A percentile compares a stretch with the other conserved stretches of the same genome.
Evolutionary conservation across 768 basidiomycete species (phyloP).

Genomic region (Calocera cornea): DNA sequence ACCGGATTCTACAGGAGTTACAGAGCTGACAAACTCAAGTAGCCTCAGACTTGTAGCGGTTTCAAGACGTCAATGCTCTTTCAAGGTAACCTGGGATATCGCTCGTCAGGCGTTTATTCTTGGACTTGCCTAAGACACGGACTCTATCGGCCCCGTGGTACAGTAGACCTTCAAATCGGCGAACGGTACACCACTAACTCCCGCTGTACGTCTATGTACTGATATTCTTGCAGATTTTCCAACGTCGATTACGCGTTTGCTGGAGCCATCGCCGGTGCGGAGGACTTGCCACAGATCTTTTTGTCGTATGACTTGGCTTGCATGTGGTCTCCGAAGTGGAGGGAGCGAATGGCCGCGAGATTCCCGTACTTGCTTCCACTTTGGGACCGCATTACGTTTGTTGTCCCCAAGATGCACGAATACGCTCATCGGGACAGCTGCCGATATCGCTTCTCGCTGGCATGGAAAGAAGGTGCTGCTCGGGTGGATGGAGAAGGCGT

Average conservation of each 20-base stretch:
- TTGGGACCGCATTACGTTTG: not conserved
- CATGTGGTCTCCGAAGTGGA: conserved; percentile 15
- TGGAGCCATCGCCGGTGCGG: not conserved
- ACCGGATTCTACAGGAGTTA: not conserved
- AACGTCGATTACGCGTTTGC: conserved; percentile 4
- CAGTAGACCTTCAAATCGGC: conserved; percentile 23
- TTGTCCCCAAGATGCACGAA: conserved; percentile 16
- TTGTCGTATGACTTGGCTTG: conserved; percentile 21
- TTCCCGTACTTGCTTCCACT: not conserved
- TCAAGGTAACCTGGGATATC: not conserved
- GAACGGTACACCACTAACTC: conserved; percentile 22
- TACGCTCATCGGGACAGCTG: conserved; percentile 17
- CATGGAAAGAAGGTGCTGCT: conserved; percentile 15
- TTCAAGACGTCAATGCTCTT: not conserved
- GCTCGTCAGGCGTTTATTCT: not conserved
- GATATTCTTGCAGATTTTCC: not conserved
- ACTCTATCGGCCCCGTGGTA: conserved; percentile 9
- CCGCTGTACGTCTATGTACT: too few species aligned
- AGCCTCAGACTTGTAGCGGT: not conserved
- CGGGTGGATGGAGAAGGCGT: conserved; percentile 25
- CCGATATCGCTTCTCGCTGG: conserved; percentile 14
- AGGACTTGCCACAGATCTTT: not conserved
- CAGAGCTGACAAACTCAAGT: not conserved
- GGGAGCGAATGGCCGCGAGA: conserved; percentile 11
- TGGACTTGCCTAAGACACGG: conserved; percentile 13